Base-by-base conservation (phyloP, 208 protist genomes). In the Trypanosoma scelopori region DNA sequence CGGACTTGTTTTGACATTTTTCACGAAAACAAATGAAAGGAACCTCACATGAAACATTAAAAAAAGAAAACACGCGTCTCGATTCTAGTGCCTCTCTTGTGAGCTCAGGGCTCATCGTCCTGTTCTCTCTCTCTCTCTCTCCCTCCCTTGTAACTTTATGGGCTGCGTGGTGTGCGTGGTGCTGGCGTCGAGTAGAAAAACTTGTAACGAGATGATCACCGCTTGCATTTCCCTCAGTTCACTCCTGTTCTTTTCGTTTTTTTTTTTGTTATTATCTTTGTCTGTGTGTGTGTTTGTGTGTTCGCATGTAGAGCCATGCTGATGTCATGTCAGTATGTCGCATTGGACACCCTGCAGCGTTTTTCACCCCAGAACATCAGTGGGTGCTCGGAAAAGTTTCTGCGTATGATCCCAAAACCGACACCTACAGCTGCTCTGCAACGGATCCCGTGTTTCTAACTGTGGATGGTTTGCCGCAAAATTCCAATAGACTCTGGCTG, bases 311-410 rank as follows among this genome's bases (percentile, higher is more conserved):
- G 12, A 47, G 12, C 37, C 22, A 13, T 47, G 3, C 0, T 47
- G 27, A 13, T 20, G 7, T 27, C 45, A 60, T 52, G 50, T 27
- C 63, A 20, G 37, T 18, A 11, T 25, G 13, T 52, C 63, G 52
- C 42, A 41, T 60, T 43, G 73, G 73, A 22, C 20, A 32, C 46
- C 45, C 48, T 51, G 74, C 55, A 20, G 69, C 55, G 16, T 80
- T 76, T 55, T 59, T 73, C 53, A 55, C 68, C 35, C 22, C 50
- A 0, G 49, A 65, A n/a, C 39, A 60, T 62, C 51, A 71, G 28
- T 80, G 74, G 74, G 55, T 70, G 23, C 5, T 71, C 23, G 74
- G 74, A 55, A 58, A 68, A 37, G 27, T 79, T 51, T 52, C 47
- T 12, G 32, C 28, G 7, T 65, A 73, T 52, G 50, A 69, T 65